Conservation (phyloP, 306 rosid species). For the Inga laurina region DNA sequence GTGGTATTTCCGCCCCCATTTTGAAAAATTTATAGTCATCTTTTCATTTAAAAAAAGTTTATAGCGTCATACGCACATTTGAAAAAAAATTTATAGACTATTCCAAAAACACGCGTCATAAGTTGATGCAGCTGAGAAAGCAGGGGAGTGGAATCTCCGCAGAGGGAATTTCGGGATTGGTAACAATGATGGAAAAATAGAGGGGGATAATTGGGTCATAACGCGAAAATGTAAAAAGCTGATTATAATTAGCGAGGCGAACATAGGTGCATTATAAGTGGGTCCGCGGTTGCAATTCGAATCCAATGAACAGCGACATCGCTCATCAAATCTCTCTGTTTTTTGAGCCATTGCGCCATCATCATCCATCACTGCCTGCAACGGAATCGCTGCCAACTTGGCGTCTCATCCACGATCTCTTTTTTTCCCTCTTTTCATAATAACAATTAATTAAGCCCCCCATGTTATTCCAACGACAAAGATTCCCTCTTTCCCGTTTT, state of each 20-base stretch:
- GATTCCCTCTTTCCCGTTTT: conserved; percentile 51
- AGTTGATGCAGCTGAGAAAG: background rate
- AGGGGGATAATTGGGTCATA: background rate
- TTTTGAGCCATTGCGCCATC: background rate
- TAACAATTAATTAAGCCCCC: conserved; percentile 5
- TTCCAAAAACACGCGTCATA: too few relatives aligned
- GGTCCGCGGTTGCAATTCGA: conserved; percentile 40
- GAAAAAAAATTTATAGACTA: too few relatives aligned
- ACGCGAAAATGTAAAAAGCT: background rate
- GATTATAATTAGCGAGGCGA: background rate
- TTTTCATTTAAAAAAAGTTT: too few relatives aligned
- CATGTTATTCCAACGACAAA: conserved; percentile 51
- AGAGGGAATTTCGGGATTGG: background rate
- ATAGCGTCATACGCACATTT: too few relatives aligned
- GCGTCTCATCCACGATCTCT: conserved; percentile 61
- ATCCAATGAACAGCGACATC: conserved; percentile 43
- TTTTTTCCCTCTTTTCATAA: background rate
- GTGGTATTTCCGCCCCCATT: too few relatives aligned
- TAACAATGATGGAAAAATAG: background rate
- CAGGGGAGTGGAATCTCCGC: too few relatives aligned
- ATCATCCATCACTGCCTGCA: conserved; percentile 5
- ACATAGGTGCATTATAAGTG: conserved; percentile 26
- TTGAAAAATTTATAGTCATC: too few relatives aligned
- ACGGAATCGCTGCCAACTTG: conserved; percentile 55
- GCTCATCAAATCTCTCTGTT: background rate